Conservation (phyloP, 345 rosid species). For the Eutrema yunnanense region DNA sequence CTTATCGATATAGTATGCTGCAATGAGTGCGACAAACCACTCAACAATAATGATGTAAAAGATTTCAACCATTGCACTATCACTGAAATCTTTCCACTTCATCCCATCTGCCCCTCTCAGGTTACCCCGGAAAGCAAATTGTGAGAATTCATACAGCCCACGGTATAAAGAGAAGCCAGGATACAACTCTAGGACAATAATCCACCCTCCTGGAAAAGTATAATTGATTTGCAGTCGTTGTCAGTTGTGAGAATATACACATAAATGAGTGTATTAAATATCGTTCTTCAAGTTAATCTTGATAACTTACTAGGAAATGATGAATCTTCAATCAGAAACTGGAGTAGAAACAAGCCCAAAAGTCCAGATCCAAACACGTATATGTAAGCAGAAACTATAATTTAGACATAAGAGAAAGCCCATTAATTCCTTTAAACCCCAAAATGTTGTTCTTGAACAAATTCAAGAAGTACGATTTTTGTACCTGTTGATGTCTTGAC, state of each 20-base stretch:
- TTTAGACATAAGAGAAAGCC: not conserved
- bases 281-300: not conserved
- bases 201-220: conserved; percentile 58
- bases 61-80: conserved; percentile 73
- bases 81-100: conserved; percentile 65
- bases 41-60: conserved; percentile 60
- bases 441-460: not conserved
- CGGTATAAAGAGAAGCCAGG: conserved; percentile 90
- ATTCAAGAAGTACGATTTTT: not conserved
- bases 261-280: not conserved
- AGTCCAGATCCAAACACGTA: conserved; percentile 83
- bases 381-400: conserved; percentile 64
- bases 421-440: not conserved
- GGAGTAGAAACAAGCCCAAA: conserved; percentile 63
- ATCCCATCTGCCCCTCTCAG: conserved; percentile 67
- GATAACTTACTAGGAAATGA: conserved; percentile 79
- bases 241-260: conserved; percentile 3
- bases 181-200: conserved; percentile 64
- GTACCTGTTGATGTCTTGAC: conserved; percentile 89
- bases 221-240: not conserved
- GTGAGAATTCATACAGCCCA: conserved; percentile 75
- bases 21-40: conserved; percentile 60
- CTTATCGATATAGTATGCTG: conserved; percentile 70
- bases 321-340: conserved; percentile 53
- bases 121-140: conserved; percentile 51